Evolutionary conservation across 352 stramenopile genomes (phyloP).

Genomic region (Globisporangium barbulae): DNA sequence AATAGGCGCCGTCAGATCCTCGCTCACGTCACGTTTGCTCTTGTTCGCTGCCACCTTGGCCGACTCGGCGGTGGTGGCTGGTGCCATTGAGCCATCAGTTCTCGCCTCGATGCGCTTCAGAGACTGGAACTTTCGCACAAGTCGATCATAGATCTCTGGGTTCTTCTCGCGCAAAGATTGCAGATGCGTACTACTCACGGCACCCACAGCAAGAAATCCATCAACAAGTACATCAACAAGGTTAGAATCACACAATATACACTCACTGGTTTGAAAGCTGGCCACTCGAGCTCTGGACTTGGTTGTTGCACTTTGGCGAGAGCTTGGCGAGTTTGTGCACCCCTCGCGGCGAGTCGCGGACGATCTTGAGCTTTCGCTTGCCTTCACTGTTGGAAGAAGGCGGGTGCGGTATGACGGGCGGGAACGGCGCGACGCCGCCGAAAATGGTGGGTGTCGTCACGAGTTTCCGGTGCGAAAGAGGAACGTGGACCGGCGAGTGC

Average conservation of each 20-base stretch:
- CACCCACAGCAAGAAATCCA: neutral
- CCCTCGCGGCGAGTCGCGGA: conserved; percentile 5
- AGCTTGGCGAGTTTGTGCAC: conserved; percentile 20
- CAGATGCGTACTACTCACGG: conserved; percentile 19
- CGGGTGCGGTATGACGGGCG: conserved; percentile 20
- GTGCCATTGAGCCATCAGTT: conserved; percentile 8
- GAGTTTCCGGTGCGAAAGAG: conserved; percentile 60
- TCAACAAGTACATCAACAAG: neutral
- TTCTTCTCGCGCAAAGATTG: conserved; percentile 37
- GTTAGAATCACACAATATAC: neutral
- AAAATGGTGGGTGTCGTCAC: conserved; percentile 50
- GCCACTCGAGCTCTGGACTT: conserved; percentile 9
- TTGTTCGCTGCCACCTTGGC: neutral
- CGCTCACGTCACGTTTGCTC: neutral
- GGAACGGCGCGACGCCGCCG: conserved; percentile 34
- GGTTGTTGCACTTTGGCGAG: conserved; percentile 10
- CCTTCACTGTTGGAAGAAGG: conserved; percentile 4
- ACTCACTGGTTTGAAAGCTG: conserved; percentile 25
- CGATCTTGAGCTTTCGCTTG: conserved; percentile 5
- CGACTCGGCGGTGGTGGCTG: neutral
- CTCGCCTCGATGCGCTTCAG: conserved; percentile 15
- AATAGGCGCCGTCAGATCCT: neutral
- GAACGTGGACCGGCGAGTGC: conserved; percentile 57
- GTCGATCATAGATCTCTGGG: conserved; percentile 30
- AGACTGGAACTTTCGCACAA: conserved; percentile 27